Conservation (phyloP, 768 basidiomycete genomes). For the Clitopilus passeckerianus region DNA sequence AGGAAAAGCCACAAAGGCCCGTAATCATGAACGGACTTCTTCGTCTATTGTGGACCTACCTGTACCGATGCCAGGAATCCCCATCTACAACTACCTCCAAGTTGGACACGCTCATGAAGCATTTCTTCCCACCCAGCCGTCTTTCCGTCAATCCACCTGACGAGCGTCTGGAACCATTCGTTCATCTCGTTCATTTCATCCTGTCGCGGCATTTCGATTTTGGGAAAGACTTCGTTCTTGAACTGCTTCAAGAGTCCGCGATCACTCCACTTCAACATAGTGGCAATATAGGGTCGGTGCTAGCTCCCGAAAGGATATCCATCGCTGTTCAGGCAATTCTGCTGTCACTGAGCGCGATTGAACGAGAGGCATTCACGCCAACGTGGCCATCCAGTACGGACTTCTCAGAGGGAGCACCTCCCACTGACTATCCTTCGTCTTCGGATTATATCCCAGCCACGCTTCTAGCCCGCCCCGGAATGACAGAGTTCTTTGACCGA, state of each 20-base stretch:
- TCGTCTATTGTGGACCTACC: conserved; percentile 88
- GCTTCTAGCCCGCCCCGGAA: conserved; percentile 55
- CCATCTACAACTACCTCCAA: conserved; percentile 76
- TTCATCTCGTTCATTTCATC: conserved; percentile 77
- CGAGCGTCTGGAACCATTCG: conserved; percentile 71
- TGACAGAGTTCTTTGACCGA: conserved; percentile 70
- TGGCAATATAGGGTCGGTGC: conserved; percentile 31
- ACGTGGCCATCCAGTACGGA: conserved; percentile 76
- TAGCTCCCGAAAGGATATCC: conserved; percentile 68
- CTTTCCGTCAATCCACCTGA: conserved; percentile 60
- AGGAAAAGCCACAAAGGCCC: conserved; percentile 76
- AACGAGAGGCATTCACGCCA: conserved; percentile 66
- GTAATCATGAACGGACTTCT: conserved; percentile 78
- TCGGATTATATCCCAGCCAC: conserved; percentile 56
- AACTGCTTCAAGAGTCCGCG: conserved; percentile 69
- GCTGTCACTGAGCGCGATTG: conserved; percentile 64
- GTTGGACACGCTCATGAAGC: conserved; percentile 67
- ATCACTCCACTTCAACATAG: conserved; percentile 37
- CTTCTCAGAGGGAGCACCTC: conserved; percentile 49
- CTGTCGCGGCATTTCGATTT: conserved; percentile 82
- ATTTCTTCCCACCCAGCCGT: conserved; percentile 75
- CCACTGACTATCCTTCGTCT: conserved; percentile 68
- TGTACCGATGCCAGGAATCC: conserved; percentile 90
- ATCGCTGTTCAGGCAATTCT: conserved; percentile 77
- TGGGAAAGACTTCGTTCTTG: conserved; percentile 76